Evolutionary conservation across 768 basidiomycete species (phyloP).

Genomic region (Tubosaeta brunneosetosa): DNA sequence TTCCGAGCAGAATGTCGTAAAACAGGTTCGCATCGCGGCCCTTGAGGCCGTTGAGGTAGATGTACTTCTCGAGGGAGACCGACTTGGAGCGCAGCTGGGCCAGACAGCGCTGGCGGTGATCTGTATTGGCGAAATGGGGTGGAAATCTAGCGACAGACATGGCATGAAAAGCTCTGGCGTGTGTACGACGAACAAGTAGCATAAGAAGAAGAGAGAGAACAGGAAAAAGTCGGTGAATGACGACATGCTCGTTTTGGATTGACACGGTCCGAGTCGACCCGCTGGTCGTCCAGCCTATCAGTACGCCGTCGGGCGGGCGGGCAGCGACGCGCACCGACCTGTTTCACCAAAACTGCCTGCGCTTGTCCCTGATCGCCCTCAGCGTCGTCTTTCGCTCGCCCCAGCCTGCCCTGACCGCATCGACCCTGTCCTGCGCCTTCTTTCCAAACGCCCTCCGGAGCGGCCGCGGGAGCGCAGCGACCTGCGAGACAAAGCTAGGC

Average conservation of each 20-base stretch:
- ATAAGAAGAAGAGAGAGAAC: conserved; percentile 2
- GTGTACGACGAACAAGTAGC: conserved; percentile 5
- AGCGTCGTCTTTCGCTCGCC: conserved; percentile 62
- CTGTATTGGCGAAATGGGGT: conserved; percentile 44
- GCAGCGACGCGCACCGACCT: conserved; percentile 7
- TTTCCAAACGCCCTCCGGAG: conserved; percentile 41
- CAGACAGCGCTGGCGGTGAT: conserved; percentile 54
- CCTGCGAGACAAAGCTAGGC: conserved; percentile 56
- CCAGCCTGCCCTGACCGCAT: conserved; percentile 52
- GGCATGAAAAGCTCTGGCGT: conserved; percentile 14
- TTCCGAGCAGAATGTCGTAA: conserved; percentile 56
- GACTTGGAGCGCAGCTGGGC: conserved; percentile 54
- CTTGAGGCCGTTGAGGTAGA: conserved; percentile 63
- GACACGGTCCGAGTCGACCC: neutral
- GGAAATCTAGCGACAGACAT: conserved; percentile 37
- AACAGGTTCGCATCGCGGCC: conserved; percentile 60
- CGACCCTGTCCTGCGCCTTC: conserved; percentile 45
- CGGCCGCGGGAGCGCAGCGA: conserved; percentile 57
- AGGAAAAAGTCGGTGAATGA: neutral
- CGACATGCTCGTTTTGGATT: neutral
- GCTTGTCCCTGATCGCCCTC: conserved; percentile 60
- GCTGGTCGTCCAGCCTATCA: neutral
- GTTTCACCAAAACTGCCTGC: conserved; percentile 64
- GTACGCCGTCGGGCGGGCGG: neutral
- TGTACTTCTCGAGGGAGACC: conserved; percentile 61